These are phyloP conservation scores for Pterocarpus santalinus DNA, from an alignment of 306 rosid genomes.

Conservation along the genomic window DNA sequence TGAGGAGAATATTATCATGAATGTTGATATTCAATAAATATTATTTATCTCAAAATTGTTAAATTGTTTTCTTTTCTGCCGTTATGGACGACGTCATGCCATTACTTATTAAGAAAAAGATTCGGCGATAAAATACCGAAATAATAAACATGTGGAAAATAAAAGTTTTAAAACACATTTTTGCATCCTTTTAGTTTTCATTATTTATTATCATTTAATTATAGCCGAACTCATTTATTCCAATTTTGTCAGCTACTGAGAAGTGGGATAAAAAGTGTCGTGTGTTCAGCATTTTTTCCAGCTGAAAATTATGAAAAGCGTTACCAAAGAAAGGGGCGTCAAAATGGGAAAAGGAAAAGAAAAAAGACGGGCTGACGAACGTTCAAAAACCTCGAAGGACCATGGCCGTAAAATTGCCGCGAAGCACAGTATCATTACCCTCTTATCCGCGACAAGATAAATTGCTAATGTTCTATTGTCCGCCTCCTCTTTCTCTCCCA, in stretches of 20 bases:
- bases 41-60: too few relatives aligned
- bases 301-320: not conserved
- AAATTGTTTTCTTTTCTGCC: too few relatives aligned
- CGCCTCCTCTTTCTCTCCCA: not conserved
- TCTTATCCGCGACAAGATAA: not conserved
- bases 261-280: not conserved
- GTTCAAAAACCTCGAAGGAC: not conserved
- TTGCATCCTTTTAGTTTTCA: too few relatives aligned
- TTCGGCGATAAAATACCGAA: not conserved
- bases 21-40: too few relatives aligned
- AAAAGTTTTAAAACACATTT: not conserved
- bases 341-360: not conserved
- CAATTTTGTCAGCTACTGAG: not conserved
- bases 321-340: too few relatives aligned
- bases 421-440: not conserved
- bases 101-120: too few relatives aligned
- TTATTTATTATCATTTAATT: too few relatives aligned
- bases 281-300: not conserved
- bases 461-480: not conserved
- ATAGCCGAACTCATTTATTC: too few relatives aligned
- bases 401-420: not conserved
- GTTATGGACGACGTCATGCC: too few relatives aligned
- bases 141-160: not conserved
- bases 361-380: not conserved
- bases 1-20: slow-evolving; percentile 1